Evolutionary conservation across 768 basidiomycete genomes (phyloP).

Genomic region (Termitomyces sp.): DNA sequence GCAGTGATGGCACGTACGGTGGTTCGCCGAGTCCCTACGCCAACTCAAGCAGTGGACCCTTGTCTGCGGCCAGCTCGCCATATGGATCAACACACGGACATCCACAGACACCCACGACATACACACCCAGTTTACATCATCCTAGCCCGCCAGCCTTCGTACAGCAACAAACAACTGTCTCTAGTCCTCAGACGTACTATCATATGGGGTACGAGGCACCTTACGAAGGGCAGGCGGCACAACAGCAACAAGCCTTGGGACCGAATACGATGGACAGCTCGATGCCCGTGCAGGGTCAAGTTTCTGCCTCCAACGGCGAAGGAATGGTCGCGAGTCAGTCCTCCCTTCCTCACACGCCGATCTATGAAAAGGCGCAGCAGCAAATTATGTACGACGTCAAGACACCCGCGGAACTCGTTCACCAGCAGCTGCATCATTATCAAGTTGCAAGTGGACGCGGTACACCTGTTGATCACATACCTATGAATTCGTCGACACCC

Average conservation of each 20-base stretch:
- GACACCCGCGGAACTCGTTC: conserved; percentile 20
- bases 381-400: conserved; percentile 26
- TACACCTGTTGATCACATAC: neutral
- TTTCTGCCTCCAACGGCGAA: neutral
- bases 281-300: conserved; percentile 6
- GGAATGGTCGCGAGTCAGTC: conserved; percentile 3
- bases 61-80: conserved; percentile 27
- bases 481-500: neutral
- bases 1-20: neutral
- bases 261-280: conserved; percentile 17
- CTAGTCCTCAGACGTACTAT: conserved; percentile 18
- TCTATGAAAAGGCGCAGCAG: conserved; percentile 20
- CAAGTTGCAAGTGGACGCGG: neutral
- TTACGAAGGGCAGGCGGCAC: conserved; percentile 12
- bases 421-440: conserved; percentile 16
- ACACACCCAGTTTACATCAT: conserved; percentile 15
- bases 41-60: conserved; percentile 16
- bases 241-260: conserved; percentile 12
- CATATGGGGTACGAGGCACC: conserved; percentile 16
- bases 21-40: conserved; percentile 25
- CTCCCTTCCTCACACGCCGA: conserved; percentile 15
- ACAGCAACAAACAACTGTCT: conserved; percentile 10
- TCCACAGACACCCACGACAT: conserved; percentile 24
- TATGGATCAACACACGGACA: conserved; percentile 22
- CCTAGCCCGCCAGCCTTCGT: conserved; percentile 25